These are phyloP conservation scores for Coriaria nepalensis DNA, from an alignment of 306 rosid genomes.

Conservation along the genomic window DNA sequence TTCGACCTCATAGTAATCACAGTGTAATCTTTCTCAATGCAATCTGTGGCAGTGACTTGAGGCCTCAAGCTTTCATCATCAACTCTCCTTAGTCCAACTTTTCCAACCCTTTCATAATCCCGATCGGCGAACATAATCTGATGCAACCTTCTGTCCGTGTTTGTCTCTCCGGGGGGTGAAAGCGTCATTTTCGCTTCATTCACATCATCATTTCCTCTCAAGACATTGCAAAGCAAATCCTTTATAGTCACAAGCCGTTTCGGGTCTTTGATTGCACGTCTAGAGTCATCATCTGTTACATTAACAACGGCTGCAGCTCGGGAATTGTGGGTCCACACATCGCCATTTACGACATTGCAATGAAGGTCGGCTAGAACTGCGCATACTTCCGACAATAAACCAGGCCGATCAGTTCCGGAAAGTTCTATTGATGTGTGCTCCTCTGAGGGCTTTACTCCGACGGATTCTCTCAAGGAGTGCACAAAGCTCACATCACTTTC, in stretches of 20 bases:
- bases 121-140: constrained; percentile 96
- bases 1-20: constrained; percentile 64
- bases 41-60: constrained; percentile 45
- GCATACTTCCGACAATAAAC: constrained; percentile 79
- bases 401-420: constrained; percentile 81
- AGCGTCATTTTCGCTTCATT: constrained; percentile 55
- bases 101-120: constrained; percentile 65
- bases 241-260: constrained; percentile 44
- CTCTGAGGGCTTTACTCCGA: no score
- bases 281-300: constrained; percentile 61
- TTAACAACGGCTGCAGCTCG: constrained; percentile 85
- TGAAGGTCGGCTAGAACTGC: constrained; percentile 83
- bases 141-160: constrained; percentile 75
- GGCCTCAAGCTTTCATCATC: constrained; percentile 37
- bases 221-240: constrained; percentile 67
- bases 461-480: no score
- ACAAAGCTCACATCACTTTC: no score
- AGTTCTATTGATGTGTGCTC: constrained; percentile 82
- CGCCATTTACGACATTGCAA: constrained; percentile 75
- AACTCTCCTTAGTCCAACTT: no score
- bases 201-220: constrained; percentile 47
- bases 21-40: constrained; percentile 73
- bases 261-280: constrained; percentile 53
- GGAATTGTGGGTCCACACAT: constrained; percentile 86
- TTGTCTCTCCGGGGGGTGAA: constrained; percentile 56